These are phyloP conservation scores for Bipolaris sorokiniana DNA, from an alignment of 2,329 filamentous ascomycete species.

Conservation along the genomic window DNA sequence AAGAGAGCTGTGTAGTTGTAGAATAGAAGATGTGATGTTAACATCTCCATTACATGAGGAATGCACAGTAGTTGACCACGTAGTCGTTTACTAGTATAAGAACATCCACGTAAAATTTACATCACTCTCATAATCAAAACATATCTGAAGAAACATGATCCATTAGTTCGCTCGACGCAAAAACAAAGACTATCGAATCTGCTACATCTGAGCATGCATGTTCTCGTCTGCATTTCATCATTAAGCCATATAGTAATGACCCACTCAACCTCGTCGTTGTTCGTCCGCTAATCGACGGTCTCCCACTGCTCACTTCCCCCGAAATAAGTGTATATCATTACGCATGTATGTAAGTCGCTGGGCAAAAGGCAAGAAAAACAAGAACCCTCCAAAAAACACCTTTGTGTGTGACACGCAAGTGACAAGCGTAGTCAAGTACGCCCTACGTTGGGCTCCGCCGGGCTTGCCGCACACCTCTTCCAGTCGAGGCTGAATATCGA, in stretches of 20 bases:
- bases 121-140: neutral
- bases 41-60: too few species aligned
- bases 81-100: constrained; percentile 6
- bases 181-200: constrained; percentile 10
- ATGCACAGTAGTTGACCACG: too few species aligned
- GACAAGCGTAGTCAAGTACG: constrained; percentile 18
- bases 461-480: constrained; percentile 22
- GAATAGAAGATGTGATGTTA: too few species aligned
- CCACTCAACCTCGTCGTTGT: neutral
- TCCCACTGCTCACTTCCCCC: neutral
- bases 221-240: constrained; percentile 17
- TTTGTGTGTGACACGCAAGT: constrained; percentile 14
- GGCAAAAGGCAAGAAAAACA: constrained; percentile 11
- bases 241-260: constrained; percentile 20
- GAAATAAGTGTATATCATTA: constrained; percentile 21
- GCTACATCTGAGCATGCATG: constrained; percentile 19
- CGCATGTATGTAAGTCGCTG: constrained; percentile 13
- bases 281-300: neutral
- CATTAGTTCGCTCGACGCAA: constrained; percentile 1
- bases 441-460: constrained; percentile 17
- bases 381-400: constrained; percentile 15
- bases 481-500: constrained; percentile 26
- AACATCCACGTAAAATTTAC: neutral
- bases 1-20: too few species aligned
- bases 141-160: constrained; percentile 2